Evolutionary conservation across 306 rosid species (phyloP).

Genomic region (Vigna hirtella): DNA sequence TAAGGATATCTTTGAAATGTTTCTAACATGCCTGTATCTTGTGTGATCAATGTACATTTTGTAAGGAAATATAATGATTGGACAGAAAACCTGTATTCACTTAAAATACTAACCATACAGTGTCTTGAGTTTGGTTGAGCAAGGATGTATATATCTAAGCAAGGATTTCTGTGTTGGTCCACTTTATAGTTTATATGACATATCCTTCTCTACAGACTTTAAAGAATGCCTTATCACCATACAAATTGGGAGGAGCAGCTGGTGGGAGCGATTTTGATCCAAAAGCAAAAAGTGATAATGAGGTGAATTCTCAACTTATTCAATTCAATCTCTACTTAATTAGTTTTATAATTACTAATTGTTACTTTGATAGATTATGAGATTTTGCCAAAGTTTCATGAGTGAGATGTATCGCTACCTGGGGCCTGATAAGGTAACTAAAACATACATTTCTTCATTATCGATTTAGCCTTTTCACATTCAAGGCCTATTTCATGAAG

Average conservation of each 20-base stretch:
- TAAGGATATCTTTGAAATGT: constrained; percentile 22
- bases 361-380: constrained; percentile 75
- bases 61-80: constrained; percentile 13
- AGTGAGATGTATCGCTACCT: constrained; percentile 91
- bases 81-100: constrained; percentile 11
- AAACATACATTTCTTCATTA: constrained; percentile 37
- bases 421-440: constrained; percentile 95
- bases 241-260: constrained; percentile 97
- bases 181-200: constrained; percentile 22
- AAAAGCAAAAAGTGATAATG: constrained; percentile 93
- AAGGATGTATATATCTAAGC: background rate
- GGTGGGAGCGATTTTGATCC: constrained; percentile 99
- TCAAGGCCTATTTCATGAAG: constrained; percentile 13
- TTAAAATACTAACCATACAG: constrained; percentile 1
- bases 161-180: constrained; percentile 24
- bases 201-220: constrained; percentile 67
- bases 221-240: constrained; percentile 94
- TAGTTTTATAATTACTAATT: constrained; percentile 44
- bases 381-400: constrained; percentile 99
- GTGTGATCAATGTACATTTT: too few species aligned
- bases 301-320: constrained; percentile 59
- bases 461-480: constrained; percentile 16
- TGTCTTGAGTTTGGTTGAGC: constrained; percentile 25
- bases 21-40: background rate
- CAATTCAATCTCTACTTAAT: constrained; percentile 21